Evolutionary conservation across 352 stramenopile species (phyloP).

Genomic region (Pythium grandisporangium): DNA sequence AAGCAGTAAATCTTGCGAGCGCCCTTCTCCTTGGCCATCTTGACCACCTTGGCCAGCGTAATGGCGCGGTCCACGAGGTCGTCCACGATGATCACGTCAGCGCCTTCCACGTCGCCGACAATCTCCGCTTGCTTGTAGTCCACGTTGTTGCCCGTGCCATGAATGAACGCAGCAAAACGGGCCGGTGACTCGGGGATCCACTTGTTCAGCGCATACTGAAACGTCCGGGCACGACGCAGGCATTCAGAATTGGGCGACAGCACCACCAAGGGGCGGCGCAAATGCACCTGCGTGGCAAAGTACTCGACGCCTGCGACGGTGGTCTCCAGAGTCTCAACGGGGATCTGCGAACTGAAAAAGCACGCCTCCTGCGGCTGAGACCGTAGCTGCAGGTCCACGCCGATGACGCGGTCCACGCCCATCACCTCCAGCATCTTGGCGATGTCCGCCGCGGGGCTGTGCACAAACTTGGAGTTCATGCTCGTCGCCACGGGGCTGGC

Average conservation of each 20-base stretch:
- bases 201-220: constrained; percentile 83
- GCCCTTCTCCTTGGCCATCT: constrained; percentile 72
- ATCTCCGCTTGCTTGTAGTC: constrained; percentile 74
- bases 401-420: constrained; percentile 91
- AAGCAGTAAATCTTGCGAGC: constrained; percentile 87
- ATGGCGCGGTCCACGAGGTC: constrained; percentile 86
- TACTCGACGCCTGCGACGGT: constrained; percentile 88
- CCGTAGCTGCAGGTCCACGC: constrained; percentile 89
- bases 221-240: constrained; percentile 72
- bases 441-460: constrained; percentile 80
- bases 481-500: constrained; percentile 78
- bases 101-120: constrained; percentile 82
- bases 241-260: constrained; percentile 86
- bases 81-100: constrained; percentile 89
- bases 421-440: constrained; percentile 93
- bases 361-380: constrained; percentile 84
- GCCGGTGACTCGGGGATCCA: constrained; percentile 76
- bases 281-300: constrained; percentile 80
- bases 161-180: constrained; percentile 79
- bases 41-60: constrained; percentile 76
- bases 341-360: constrained; percentile 88
- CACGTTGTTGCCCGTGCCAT: constrained; percentile 40
- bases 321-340: constrained; percentile 90
- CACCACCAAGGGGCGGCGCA: constrained; percentile 76
- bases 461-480: constrained; percentile 90